Base-by-base conservation (phyloP, 768 basidiomycete species). In the Paxillus rubicundulus region DNA sequence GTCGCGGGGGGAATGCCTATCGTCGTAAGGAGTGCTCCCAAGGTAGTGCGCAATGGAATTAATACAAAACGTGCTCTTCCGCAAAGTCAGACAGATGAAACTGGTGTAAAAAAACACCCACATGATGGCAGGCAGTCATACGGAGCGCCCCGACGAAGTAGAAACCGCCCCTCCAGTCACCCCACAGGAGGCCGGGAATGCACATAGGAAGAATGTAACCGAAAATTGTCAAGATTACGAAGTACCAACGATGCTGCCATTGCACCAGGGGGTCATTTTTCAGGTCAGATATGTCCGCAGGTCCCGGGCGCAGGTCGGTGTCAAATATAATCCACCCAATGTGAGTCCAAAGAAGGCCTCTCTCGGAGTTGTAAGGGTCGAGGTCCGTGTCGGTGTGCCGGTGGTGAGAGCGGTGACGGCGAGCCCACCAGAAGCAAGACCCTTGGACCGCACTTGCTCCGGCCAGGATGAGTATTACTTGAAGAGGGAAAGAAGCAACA, bases 1-100 rank as follows among this genome's bases (percentile, higher is more conserved):
- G 64, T 92, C 89, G 27, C 87, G 79, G 39, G 89, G 87, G 32
- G 83, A 82, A 63, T 87, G 78, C 57, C 72, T 83, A 74, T 92
- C 88, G 66, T 93, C 91, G 57, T 92, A 93, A 1, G 90, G 82
- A 27, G 88, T 77, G 44, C 82, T 81, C 33, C 91, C 91, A 43
- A 93, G 77, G 73, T 85, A 91, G 67, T 93, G 91, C 0, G 90
- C 90, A 28, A 93, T 79, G 17, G 90, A 92, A 67, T 92, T 93
- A 69, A 93, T 90, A 64, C 86, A 90, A 70, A 93, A 93, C 1
- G 87, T 89, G 59, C 89, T 88, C 86, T 88, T 48, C 18, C 17
- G 12, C 10, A 0, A 40, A 13, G 39, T 57, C 32, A 63, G 46
- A 21, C 36, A 12, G 21, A 38, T 32, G 28, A 34, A 43, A 10